These are phyloP conservation scores for Codiaeum variegatum DNA, from an alignment of 441 rosid genomes.

Conservation along the genomic window DNA sequence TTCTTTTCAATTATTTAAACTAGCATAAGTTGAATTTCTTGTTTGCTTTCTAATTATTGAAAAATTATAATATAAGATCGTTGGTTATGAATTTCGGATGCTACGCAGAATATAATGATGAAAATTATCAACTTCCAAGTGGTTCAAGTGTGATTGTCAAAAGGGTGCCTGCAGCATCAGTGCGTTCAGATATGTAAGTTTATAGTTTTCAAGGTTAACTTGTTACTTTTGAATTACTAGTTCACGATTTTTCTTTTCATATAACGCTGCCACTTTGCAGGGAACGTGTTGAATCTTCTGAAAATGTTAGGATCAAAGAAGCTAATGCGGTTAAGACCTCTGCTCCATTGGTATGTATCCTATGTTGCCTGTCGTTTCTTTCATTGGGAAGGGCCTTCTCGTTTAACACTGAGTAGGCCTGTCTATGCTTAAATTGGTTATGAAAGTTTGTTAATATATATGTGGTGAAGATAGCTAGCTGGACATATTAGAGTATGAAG, in stretches of 20 bases:
- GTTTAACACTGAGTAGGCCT: background rate
- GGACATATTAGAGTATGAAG: too few relatives aligned
- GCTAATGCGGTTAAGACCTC: constrained; percentile 15
- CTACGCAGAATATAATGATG: constrained; percentile 37
- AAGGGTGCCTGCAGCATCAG: constrained; percentile 44
- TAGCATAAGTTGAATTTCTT: background rate
- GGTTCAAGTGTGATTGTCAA: constrained; percentile 48
- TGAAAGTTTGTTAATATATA: background rate
- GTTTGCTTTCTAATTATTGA: background rate
- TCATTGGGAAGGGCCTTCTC: background rate
- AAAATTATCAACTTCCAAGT: constrained; percentile 33
- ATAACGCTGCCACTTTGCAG: constrained; percentile 22
- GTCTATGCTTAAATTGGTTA: background rate
- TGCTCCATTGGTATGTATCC: constrained; percentile 22
- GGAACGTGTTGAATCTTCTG: constrained; percentile 17
- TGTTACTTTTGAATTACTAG: background rate
- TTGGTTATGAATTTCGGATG: background rate
- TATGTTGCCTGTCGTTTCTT: background rate
- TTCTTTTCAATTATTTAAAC: background rate
- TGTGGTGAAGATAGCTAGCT: background rate
- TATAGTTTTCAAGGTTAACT: background rate
- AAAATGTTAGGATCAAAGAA: constrained; percentile 13
- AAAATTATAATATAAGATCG: background rate
- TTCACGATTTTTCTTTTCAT: background rate
- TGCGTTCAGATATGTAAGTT: constrained; percentile 29